phyloP scores from a whole-genome alignment of 169 alveolate species.

The Plasmodium malariae region DNA sequence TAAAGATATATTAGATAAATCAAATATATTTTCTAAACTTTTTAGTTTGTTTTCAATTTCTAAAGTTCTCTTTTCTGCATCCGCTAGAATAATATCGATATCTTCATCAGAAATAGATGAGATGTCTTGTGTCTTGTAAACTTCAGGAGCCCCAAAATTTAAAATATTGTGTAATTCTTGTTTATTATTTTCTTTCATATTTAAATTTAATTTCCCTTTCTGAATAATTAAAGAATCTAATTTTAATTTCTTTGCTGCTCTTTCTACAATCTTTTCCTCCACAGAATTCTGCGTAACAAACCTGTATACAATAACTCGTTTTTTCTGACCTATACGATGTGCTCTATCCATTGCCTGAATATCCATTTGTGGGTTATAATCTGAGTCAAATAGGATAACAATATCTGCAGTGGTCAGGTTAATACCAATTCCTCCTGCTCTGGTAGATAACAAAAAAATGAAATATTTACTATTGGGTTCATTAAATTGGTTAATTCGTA shows the following conservation, averaged over 20 bases:
- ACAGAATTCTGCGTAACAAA: slow-evolving; percentile 96
- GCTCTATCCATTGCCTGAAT: slow-evolving; percentile 98
- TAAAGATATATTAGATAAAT: slow-evolving; percentile 81
- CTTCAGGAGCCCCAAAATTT: slow-evolving; percentile 95
- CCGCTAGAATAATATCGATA: slow-evolving; percentile 91
- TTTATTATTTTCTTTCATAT: slow-evolving; percentile 85
- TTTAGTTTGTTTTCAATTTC: slow-evolving; percentile 90
- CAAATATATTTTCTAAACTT: slow-evolving; percentile 81
- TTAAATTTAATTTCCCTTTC: slow-evolving; percentile 93
- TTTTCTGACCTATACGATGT: slow-evolving; percentile 98
- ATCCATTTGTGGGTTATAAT: slow-evolving; percentile 98
- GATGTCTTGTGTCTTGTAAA: slow-evolving; percentile 88
- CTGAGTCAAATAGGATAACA: slow-evolving; percentile 97
- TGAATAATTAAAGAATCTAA: slow-evolving; percentile 97
- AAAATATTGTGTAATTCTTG: slow-evolving; percentile 92
- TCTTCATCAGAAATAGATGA: slow-evolving; percentile 90
- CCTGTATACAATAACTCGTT: slow-evolving; percentile 96
- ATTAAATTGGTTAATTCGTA: slow-evolving; percentile 92
- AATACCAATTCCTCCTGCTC: slow-evolving; percentile 99
- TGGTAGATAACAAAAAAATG: slow-evolving; percentile 94
- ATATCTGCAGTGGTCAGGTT: slow-evolving; percentile 98
- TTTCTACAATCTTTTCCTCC: slow-evolving; percentile 98
- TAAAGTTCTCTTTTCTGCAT: slow-evolving; percentile 91
- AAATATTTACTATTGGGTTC: slow-evolving; percentile 91
- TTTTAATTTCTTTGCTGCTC: slow-evolving; percentile 96